Evolutionary conservation across 148 eudicot species (phyloP).

Genomic region (Pharnaceum exiguum): DNA sequence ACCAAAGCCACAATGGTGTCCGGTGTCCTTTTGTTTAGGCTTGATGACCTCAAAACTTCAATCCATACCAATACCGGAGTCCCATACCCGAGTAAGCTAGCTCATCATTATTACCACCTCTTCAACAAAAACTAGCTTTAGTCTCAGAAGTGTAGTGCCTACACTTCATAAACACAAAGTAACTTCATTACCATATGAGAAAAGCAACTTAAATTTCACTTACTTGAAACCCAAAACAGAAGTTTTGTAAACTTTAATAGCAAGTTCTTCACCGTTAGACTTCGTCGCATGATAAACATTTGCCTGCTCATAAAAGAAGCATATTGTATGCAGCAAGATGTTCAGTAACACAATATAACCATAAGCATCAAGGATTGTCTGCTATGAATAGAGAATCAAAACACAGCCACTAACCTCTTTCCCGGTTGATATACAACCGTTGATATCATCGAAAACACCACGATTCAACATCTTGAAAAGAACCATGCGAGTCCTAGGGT

Average conservation of each 20-base stretch:
- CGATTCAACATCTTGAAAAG: slow-evolving; percentile 92
- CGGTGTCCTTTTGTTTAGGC: too few relatives aligned
- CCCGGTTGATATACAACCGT: slow-evolving; percentile 97
- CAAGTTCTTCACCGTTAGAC: slow-evolving; percentile 79
- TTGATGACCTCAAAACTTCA: too few relatives aligned
- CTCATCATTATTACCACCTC: too few relatives aligned
- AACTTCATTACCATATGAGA: neutral
- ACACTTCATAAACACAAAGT: neutral
- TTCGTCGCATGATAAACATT: slow-evolving; percentile 97
- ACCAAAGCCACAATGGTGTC: too few relatives aligned
- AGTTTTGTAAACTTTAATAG: slow-evolving; percentile 93
- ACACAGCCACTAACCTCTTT: slow-evolving; percentile 55
- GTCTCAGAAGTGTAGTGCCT: too few relatives aligned
- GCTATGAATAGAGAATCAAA: neutral
- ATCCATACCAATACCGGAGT: too few relatives aligned
- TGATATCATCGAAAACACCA: slow-evolving; percentile 81
- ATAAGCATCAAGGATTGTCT: neutral
- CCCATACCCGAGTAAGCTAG: too few relatives aligned
- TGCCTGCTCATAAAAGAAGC: slow-evolving; percentile 52
- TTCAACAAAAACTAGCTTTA: too few relatives aligned
- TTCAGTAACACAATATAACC: neutral
- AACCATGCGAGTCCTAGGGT: slow-evolving; percentile 98
- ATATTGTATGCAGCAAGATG: neutral
- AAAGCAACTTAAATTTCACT: slow-evolving; percentile 11
- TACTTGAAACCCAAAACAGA: slow-evolving; percentile 97